A percentile compares a stretch with the other conserved stretches of the same genome.
These are phyloP conservation scores for Abrus precatorius DNA, from an alignment of 306 rosid species.

Conservation along the genomic window DNA sequence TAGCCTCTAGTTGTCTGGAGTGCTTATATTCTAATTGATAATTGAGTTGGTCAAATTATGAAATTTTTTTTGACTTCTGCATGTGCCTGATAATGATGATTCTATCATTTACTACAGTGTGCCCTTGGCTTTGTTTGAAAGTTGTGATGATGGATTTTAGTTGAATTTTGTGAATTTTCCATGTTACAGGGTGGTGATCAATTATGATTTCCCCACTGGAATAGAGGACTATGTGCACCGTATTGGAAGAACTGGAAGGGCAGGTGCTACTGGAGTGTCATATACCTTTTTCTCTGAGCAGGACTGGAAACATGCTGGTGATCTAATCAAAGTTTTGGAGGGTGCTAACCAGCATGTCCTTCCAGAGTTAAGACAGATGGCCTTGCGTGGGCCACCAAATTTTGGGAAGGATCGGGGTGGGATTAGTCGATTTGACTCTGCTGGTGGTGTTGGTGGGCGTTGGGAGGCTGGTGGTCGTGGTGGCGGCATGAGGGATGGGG, in stretches of 20 bases:
- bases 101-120: conserved; percentile 16
- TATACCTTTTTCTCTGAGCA: conserved; percentile 97
- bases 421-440: conserved; percentile 73
- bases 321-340: conserved; percentile 92
- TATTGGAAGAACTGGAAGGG: conserved; percentile 98
- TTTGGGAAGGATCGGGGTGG: conserved; percentile 81
- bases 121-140: conserved; percentile 29
- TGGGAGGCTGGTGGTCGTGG: conserved; percentile 74
- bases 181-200: conserved; percentile 83
- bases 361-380: conserved; percentile 84
- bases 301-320: conserved; percentile 96
- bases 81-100: conserved; percentile 30
- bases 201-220: conserved; percentile 98
- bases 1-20: conserved; percentile 25
- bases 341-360: conserved; percentile 98
- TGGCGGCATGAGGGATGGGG: conserved; percentile 54
- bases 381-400: conserved; percentile 82
- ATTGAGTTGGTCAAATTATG: neutral
- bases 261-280: conserved; percentile 94
- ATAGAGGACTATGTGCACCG: conserved; percentile 98
- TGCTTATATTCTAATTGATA: neutral
- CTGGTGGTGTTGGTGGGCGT: conserved; percentile 73
- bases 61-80: neutral
- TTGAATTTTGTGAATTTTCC: conserved; percentile 5
- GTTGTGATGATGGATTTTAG: neutral